phyloP scores from a whole-genome alignment of 208 protist genomes.

The Acanthamoeba sp. region DNA sequence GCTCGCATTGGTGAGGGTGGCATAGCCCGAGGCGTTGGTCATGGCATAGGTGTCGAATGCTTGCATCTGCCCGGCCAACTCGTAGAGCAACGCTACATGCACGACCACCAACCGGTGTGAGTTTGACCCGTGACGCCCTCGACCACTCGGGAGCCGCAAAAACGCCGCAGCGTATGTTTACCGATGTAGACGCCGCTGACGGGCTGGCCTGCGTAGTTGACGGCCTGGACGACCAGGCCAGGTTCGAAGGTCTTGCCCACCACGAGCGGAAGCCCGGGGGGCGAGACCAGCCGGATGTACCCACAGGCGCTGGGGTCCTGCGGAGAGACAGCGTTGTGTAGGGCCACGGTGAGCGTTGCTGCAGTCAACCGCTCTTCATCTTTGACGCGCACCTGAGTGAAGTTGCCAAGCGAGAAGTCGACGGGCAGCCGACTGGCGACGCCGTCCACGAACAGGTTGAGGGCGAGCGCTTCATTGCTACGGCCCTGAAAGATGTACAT shows the following conservation, averaged over 20 bases:
- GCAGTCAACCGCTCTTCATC: too few species aligned
- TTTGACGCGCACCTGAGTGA: neutral
- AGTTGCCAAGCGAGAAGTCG: neutral
- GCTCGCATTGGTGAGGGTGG: neutral
- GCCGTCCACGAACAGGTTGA: neutral
- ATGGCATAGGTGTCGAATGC: neutral
- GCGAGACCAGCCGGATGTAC: neutral
- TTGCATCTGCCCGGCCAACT: neutral
- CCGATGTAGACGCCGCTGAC: neutral
- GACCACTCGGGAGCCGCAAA: too few species aligned
- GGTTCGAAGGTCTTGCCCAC: neutral
- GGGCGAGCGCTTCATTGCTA: neutral
- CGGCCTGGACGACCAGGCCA: neutral
- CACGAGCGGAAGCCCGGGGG: neutral
- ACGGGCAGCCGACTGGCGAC: neutral
- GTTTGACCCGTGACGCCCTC: too few species aligned
- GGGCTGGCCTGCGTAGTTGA: slow-evolving; percentile 9
- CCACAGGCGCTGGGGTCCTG: neutral
- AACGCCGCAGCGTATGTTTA: too few species aligned
- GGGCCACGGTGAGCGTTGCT: too few species aligned
- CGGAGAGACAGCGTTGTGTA: neutral
- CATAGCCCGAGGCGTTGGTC: neutral
- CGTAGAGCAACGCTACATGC: neutral
- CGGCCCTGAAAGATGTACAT: neutral
- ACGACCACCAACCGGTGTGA: too few species aligned